Evolutionary conservation across 2,329 filamentous ascomycete species (phyloP).

Genomic region (Aspergillus thermomutatus): DNA sequence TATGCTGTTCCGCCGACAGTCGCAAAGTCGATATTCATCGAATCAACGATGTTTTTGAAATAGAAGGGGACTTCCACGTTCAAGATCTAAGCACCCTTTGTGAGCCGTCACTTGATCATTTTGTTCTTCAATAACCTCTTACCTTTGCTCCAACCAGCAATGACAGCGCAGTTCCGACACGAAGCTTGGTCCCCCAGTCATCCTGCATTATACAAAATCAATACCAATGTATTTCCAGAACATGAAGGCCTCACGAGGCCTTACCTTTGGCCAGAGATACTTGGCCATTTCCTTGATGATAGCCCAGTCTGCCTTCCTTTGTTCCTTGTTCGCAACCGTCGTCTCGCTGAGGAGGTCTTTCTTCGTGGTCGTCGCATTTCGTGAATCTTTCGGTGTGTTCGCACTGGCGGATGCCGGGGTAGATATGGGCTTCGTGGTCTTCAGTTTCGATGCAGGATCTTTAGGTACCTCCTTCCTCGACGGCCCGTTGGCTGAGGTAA

Average conservation of each 20-base stretch:
- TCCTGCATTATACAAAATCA: conserved; percentile 45
- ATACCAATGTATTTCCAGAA: conserved; percentile 7
- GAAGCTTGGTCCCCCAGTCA: conserved; percentile 74
- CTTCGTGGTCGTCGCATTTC: conserved; percentile 29
- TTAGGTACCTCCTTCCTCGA: conserved; percentile 22
- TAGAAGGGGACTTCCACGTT: conserved; percentile 99
- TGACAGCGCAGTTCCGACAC: conserved; percentile 79
- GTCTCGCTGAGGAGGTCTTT: conserved; percentile 64
- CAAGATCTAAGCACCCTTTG: conserved; percentile 53
- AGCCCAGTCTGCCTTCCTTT: conserved; percentile 95
- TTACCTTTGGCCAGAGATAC: conserved; percentile 87
- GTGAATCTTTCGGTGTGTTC: conserved; percentile 18
- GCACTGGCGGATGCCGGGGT: conserved; percentile 17
- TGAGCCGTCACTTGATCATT: background rate
- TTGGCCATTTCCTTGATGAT: conserved; percentile 97
- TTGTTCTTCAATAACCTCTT: conserved; percentile 11
- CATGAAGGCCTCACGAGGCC: conserved; percentile 1
- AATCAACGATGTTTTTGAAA: conserved; percentile 96
- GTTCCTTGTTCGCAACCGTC: conserved; percentile 71
- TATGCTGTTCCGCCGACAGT: conserved; percentile 82
- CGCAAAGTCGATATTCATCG: conserved; percentile 95
- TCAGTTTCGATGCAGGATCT: conserved; percentile 12
- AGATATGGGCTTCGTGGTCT: conserved; percentile 9
- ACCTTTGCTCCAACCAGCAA: conserved; percentile 85
- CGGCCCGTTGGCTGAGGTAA: conserved; percentile 23